Evolutionary conservation across 805 yeast species (phyloP), one percentile per base, ranked within the genome.

Genomic region (Brettanomyces naardenensis): DNA sequence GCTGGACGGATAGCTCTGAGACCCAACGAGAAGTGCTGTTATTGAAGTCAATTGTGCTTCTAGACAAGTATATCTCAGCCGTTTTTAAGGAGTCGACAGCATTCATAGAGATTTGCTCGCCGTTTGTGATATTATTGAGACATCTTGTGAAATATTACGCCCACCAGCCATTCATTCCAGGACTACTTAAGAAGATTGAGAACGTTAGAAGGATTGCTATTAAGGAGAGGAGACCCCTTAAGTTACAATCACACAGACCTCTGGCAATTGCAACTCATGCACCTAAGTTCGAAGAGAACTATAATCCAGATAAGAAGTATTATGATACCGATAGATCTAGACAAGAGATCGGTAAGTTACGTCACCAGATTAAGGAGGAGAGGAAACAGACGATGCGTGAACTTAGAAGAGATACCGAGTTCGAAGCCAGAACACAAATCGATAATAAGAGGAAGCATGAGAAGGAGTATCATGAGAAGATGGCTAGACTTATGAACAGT

Each of bases 211-310:
- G 66, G 40, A 66, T 80, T 45, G 60, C 73, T 5, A 41, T 38
- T 15, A 64, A 68, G 28, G 76, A 69, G 36, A 74, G 84, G 43
- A 64, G 57, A 41, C 96, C 97, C 40, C 71, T 92, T 50, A 66
- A 76, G 13, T 69, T 92, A 44, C 99, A 92, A 63, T 64, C 74
- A 6, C 97, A 89, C 65, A 76, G 74, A 53, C 87, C 95, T 19
- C 56, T 92, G 39, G 83, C 95, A 3, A 83, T 92, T 53, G 80
- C 88, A 29, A 73, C 95, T 2, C 73, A 73, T 52, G 82, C 88
- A 27, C 99, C 99, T 46, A 80, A 84, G 62, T 92, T 82, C 58
- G 97, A 90, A 63, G 97, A 87, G 53, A 87, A 88, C 68, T 92
- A 80, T 74, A 90, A 89, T 64, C 95, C 96, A 40, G 96, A 87